phyloP scores from a whole-genome alignment of 1,284 basidiomycete genomes.

The Puccinia horiana region DNA sequence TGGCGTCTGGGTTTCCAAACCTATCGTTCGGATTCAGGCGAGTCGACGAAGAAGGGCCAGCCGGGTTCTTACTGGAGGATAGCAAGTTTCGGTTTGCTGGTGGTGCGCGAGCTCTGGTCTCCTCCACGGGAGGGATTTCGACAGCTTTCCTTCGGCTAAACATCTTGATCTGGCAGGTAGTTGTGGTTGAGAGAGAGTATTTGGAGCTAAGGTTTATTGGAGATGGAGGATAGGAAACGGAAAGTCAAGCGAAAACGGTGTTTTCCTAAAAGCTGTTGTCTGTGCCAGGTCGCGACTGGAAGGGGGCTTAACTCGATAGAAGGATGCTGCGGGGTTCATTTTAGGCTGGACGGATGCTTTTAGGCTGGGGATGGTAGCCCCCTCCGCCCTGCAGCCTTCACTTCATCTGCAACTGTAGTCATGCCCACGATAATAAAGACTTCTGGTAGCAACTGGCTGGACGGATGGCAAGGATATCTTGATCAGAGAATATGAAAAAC shows the following conservation, averaged over 20 bases:
- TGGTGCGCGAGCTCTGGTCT: conserved; percentile 19
- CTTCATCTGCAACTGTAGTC: neutral
- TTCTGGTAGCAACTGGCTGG: no score
- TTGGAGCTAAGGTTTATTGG: neutral
- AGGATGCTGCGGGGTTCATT: no score
- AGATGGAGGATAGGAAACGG: neutral
- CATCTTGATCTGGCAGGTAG: neutral
- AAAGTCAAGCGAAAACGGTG: no score
- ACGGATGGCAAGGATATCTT: no score
- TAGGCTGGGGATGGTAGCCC: no score
- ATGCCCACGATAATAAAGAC: neutral
- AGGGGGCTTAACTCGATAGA: neutral
- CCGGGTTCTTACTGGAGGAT: conserved; percentile 24
- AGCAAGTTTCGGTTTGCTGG: conserved; percentile 18
- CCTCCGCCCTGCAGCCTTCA: neutral
- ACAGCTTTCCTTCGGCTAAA: conserved; percentile 46
- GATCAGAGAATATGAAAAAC: no score
- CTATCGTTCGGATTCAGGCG: neutral
- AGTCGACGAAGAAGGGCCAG: neutral
- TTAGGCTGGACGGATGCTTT: no score
- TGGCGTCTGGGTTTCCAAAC: conserved; percentile 5
- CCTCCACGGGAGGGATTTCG: conserved; percentile 36
- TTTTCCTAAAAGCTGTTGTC: conserved; percentile 3
- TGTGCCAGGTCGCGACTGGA: neutral
- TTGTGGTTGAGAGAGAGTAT: no score